Base-by-base conservation (phyloP, 495 filamentous ascomycete species). In the Talaromyces ruber region DNA sequence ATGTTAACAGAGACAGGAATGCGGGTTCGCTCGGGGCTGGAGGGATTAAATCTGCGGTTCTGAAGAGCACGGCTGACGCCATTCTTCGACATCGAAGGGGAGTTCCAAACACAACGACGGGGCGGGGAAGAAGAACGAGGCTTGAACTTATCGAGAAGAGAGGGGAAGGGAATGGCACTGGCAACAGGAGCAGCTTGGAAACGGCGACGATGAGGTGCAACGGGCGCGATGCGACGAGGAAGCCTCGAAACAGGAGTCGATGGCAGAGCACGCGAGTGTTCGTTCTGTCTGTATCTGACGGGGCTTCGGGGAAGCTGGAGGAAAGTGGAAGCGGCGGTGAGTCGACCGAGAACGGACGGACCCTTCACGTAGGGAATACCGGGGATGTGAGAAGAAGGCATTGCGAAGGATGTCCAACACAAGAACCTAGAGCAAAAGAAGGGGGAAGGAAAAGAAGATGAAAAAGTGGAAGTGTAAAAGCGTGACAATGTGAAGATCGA, bases 331-430 rank as follows among this genome's bases (percentile, higher is more conserved):
- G 59, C 59, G 6, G 32, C 16, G 39, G 39, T 60, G 37, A 60
- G 43, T 9, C 58, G 25, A 51, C 16, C 5, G 25, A 60, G 58
- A 3, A 14, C 45, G 7, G 5, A 22, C 5, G 39, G 14, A 12
- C 22, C 39, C 16, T 22, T 11, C 5, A 57, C 21, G 26, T 28
- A 51, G 25, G 59, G 59, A 6, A 60, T 51, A 11, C 59, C 59
- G 25, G 59, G 59, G 28, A 60, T 60, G 28, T 30, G 39, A 52
- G 21, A 25, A 6, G 58, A 59, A 39, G 57, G 32, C 57, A 60
- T 45, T 24, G 57, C 9, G 57, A 59, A 57, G 29, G 16, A 57
- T 57, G 54, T 51, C 18, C 22, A 12, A 21, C n/a, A 21, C 14
- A 18, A 29, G 22, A 24, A 9, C 24, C 32, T 14, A 59, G 57